Evolutionary conservation across 2,329 filamentous ascomycete species (phyloP).

Genomic region (Fusarium avenaceum): DNA sequence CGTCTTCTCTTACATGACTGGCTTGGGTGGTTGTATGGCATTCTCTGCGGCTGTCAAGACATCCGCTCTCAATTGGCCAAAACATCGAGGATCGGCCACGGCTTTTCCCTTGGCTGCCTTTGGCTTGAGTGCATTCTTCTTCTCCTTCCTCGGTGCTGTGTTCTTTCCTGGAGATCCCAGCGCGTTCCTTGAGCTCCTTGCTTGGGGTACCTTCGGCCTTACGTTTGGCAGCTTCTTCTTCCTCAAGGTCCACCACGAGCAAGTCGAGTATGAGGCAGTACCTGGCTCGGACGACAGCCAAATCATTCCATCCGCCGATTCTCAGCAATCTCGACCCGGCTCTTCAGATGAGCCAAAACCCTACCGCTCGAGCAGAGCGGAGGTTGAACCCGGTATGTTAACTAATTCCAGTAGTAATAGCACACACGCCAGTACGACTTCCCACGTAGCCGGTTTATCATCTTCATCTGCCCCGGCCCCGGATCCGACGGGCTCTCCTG

Average conservation of each 20-base stretch:
- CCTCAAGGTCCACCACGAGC: slow-evolving; percentile 76
- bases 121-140: slow-evolving; percentile 96
- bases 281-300: slow-evolving; percentile 52
- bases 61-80: slow-evolving; percentile 91
- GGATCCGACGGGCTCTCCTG: slow-evolving; percentile 43
- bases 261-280: slow-evolving; percentile 69
- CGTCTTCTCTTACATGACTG: slow-evolving; percentile 87
- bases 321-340: slow-evolving; percentile 59
- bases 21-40: slow-evolving; percentile 90
- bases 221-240: slow-evolving; percentile 87
- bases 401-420: slow-evolving; percentile 49
- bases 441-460: slow-evolving; percentile 37
- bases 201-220: slow-evolving; percentile 82
- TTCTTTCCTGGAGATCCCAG: slow-evolving; percentile 87
- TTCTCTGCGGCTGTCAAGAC: slow-evolving; percentile 89
- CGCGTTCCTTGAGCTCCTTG: slow-evolving; percentile 83
- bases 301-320: slow-evolving; percentile 29
- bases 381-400: slow-evolving; percentile 77
- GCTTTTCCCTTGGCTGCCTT: slow-evolving; percentile 94
- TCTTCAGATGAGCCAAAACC: slow-evolving; percentile 59
- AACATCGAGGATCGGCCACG: slow-evolving; percentile 91
- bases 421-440: slow-evolving; percentile 50
- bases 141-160: slow-evolving; percentile 82
- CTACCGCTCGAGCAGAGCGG: slow-evolving; percentile 54
- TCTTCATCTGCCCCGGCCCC: slow-evolving; percentile 37